Percentiles rank a stretch among this genome's conserved stretches.
These are phyloP conservation scores for Boletus rubescentipes DNA, from an alignment of 768 basidiomycete genomes.

Conservation along the genomic window DNA sequence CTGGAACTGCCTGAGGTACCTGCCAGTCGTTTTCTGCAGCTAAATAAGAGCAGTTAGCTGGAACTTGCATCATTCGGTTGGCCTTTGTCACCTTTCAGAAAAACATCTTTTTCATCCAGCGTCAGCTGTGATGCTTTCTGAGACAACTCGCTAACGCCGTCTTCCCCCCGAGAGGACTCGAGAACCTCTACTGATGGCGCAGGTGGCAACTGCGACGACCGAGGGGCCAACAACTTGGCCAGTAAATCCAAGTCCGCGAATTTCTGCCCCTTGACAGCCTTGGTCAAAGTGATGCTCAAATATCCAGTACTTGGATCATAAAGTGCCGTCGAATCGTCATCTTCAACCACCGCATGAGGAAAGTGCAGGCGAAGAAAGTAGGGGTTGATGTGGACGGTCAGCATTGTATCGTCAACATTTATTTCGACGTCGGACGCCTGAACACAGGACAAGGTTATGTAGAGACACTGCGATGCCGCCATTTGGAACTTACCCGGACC, in stretches of 20 bases:
- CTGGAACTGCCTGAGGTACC: constrained; percentile 60
- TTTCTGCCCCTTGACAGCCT: constrained; percentile 60
- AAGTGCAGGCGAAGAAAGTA: constrained; percentile 84
- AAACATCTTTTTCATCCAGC: constrained; percentile 52
- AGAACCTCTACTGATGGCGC: constrained; percentile 60
- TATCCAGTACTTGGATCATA: constrained; percentile 82
- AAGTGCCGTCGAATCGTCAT: constrained; percentile 61
- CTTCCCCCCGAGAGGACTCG: constrained; percentile 24
- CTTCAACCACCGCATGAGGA: constrained; percentile 60
- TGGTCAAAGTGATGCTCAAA: constrained; percentile 70
- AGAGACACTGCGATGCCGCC: not conserved
- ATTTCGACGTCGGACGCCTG: constrained; percentile 85
- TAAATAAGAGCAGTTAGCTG: constrained; percentile 31
- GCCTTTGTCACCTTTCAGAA: constrained; percentile 49
- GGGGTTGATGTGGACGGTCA: constrained; percentile 78
- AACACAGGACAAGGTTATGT: constrained; percentile 11
- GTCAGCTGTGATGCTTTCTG: constrained; percentile 45
- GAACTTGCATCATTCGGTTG: not conserved
- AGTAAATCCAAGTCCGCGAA: constrained; percentile 81
- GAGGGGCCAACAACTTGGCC: constrained; percentile 73
- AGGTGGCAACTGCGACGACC: constrained; percentile 36
- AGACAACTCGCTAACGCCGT: constrained; percentile 42
- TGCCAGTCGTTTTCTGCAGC: constrained; percentile 82
- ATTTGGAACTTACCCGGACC: constrained; percentile 51
- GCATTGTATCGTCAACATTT: constrained; percentile 64